Conservation (phyloP, 352 stramenopile genomes). For the Peronospora farinosa region DNA sequence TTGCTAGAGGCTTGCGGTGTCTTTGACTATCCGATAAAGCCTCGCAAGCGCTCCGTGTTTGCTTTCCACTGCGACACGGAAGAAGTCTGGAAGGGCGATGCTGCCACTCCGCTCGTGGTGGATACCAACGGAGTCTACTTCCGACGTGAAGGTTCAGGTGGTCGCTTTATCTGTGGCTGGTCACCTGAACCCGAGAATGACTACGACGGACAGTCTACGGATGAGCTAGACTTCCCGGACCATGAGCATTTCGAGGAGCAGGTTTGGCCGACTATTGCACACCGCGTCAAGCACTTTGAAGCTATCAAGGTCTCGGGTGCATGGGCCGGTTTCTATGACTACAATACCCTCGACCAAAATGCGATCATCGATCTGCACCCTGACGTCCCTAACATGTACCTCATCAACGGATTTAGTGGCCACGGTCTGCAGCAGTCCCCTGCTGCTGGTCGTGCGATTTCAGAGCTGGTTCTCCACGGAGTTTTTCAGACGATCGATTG, state of each 20-base stretch:
- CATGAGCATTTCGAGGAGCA: slow-evolving; percentile 68
- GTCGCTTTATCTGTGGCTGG: slow-evolving; percentile 68
- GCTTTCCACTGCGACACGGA: slow-evolving; percentile 70
- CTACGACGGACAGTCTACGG: slow-evolving; percentile 47
- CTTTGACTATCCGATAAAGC: slow-evolving; percentile 70
- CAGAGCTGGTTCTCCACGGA: slow-evolving; percentile 66
- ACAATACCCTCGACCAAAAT: slow-evolving; percentile 86
- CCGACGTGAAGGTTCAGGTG: slow-evolving; percentile 56
- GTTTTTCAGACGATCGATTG: slow-evolving; percentile 71
- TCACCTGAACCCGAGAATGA: slow-evolving; percentile 57
- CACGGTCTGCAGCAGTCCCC: slow-evolving; percentile 78
- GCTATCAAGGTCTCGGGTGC: slow-evolving; percentile 70
- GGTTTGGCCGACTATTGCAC: slow-evolving; percentile 77
- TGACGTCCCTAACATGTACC: slow-evolving; percentile 74
- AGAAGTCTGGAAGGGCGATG: slow-evolving; percentile 62
- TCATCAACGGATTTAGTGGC: slow-evolving; percentile 81
- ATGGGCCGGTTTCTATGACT: slow-evolving; percentile 84
- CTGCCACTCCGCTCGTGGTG: slow-evolving; percentile 63
- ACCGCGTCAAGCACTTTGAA: slow-evolving; percentile 70
- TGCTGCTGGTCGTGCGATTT: slow-evolving; percentile 63
- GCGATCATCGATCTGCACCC: slow-evolving; percentile 76
- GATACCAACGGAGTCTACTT: slow-evolving; percentile 79
- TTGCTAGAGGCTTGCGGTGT: slow-evolving; percentile 55
- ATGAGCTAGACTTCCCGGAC: slow-evolving; percentile 66
- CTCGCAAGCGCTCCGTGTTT: slow-evolving; percentile 75